Percentiles rank a stretch among this genome's conserved stretches.
Evolutionary conservation across 2,329 filamentous ascomycete genomes (phyloP).

Genomic region (Claviceps arundinis): DNA sequence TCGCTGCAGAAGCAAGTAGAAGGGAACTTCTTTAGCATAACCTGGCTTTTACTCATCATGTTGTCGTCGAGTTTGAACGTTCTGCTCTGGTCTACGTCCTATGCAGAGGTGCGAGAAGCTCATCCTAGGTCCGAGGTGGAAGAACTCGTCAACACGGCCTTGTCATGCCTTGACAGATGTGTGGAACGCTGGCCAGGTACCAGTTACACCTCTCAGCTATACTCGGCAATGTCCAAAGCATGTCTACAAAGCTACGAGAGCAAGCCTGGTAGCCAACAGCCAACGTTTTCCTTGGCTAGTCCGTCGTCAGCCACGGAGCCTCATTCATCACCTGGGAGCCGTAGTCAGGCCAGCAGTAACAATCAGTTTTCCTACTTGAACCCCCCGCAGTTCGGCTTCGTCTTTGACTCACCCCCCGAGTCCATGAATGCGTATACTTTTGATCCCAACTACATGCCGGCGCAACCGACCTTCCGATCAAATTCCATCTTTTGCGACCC

Average conservation of each 20-base stretch:
- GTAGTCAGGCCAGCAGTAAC: slow-evolving; percentile 11
- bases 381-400: slow-evolving; percentile 43
- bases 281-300: slow-evolving; percentile 20
- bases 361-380: slow-evolving; percentile 28
- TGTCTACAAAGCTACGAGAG: slow-evolving; percentile 79
- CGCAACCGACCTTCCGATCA: slow-evolving; percentile 46
- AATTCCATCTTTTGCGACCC: slow-evolving; percentile 54
- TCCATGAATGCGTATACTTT: slow-evolving; percentile 34
- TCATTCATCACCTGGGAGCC: slow-evolving; percentile 18
- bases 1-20: slow-evolving; percentile 71
- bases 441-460: slow-evolving; percentile 27
- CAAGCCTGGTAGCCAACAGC: slow-evolving; percentile 11
- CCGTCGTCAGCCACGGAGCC: slow-evolving; percentile 19
- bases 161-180: slow-evolving; percentile 68
- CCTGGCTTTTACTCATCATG: slow-evolving; percentile 83
- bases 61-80: slow-evolving; percentile 89
- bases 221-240: slow-evolving; percentile 70
- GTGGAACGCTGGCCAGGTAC: slow-evolving; percentile 88
- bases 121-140: slow-evolving; percentile 67
- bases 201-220: slow-evolving; percentile 69
- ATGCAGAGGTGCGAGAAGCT: slow-evolving; percentile 62
- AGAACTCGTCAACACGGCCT: slow-evolving; percentile 55
- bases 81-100: slow-evolving; percentile 82
- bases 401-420: slow-evolving; percentile 43
- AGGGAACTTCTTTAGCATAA: slow-evolving; percentile 65